A percentile compares a stretch with the other conserved stretches of the same genome.
These are phyloP conservation scores for Euphorbia corollata DNA, from an alignment of 441 rosid species.

Conservation along the genomic window DNA sequence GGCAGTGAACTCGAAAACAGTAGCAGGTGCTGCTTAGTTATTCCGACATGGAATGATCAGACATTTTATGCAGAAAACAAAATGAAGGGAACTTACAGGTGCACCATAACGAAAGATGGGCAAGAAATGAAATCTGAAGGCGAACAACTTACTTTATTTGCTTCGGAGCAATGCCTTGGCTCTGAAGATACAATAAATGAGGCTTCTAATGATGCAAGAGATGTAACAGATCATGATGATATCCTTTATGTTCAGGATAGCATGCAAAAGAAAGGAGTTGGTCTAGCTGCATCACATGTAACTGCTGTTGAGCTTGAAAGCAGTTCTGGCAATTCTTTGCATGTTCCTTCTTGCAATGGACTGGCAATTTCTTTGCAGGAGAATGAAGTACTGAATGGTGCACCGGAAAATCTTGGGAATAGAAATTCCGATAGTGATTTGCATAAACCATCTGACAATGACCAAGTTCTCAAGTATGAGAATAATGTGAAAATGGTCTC, in stretches of 20 bases:
- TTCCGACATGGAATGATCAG: constrained; percentile 13
- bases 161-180: constrained; percentile 23
- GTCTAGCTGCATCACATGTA: constrained; percentile 7
- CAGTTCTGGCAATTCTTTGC: constrained; percentile 13
- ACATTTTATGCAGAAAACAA: constrained; percentile 9
- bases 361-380: constrained; percentile 16
- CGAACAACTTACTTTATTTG: constrained; percentile 23
- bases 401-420: constrained; percentile 20
- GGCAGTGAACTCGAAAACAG: constrained; percentile 7
- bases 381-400: constrained; percentile 8
- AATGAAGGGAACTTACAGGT: not conserved
- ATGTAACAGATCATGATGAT: constrained; percentile 16
- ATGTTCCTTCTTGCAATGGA: constrained; percentile 19
- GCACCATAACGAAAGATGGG: constrained; percentile 16
- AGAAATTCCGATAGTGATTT: constrained; percentile 21
- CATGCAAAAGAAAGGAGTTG: constrained; percentile 14
- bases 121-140: constrained; percentile 22
- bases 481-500: constrained; percentile 19
- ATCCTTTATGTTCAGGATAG: constrained; percentile 13
- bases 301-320: constrained; percentile 20
- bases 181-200: constrained; percentile 22
- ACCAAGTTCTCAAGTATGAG: constrained; percentile 15
- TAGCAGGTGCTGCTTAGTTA: constrained; percentile 13
- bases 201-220: constrained; percentile 18
- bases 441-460: constrained; percentile 15